These are phyloP conservation scores for Colletotrichum sp. DNA, from an alignment of 2,329 filamentous ascomycete genomes.

Conservation along the genomic window DNA sequence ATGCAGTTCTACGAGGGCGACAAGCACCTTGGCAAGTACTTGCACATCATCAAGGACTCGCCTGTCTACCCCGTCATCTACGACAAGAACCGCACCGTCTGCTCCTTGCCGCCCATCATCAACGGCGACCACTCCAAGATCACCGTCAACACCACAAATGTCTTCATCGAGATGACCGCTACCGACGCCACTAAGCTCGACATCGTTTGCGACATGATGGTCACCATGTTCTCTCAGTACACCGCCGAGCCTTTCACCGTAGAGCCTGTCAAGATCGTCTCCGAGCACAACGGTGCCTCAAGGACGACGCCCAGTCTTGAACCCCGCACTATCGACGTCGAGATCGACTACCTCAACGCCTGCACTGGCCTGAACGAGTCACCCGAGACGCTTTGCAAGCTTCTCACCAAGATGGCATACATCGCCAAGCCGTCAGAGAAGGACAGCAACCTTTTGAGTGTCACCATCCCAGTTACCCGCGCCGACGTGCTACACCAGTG, in stretches of 20 bases:
- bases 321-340: conserved; percentile 79
- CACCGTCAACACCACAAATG: conserved; percentile 85
- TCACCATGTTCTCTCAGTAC: conserved; percentile 96
- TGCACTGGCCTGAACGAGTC: conserved; percentile 85
- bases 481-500: conserved; percentile 96
- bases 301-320: conserved; percentile 81
- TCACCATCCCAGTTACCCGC: conserved; percentile 85
- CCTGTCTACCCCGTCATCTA: conserved; percentile 96
- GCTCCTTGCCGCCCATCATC: conserved; percentile 96
- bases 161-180: conserved; percentile 97
- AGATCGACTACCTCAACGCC: conserved; percentile 91
- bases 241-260: conserved; percentile 88
- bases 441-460: conserved; percentile 75
- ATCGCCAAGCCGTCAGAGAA: conserved; percentile 76
- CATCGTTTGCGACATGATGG: conserved; percentile 93
- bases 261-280: conserved; percentile 91
- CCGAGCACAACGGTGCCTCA: conserved; percentile 86
- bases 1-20: conserved; percentile 97
- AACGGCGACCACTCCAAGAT: conserved; percentile 98
- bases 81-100: conserved; percentile 84
- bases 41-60: conserved; percentile 93
- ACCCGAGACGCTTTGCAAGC: conserved; percentile 75
- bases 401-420: conserved; percentile 90
- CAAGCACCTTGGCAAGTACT: conserved; percentile 86
- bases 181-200: conserved; percentile 96